Percentiles rank a stretch among this genome's conserved stretches.
These are phyloP conservation scores for Starmera caribaea DNA, from an alignment of 805 yeast species.

Conservation along the genomic window DNA sequence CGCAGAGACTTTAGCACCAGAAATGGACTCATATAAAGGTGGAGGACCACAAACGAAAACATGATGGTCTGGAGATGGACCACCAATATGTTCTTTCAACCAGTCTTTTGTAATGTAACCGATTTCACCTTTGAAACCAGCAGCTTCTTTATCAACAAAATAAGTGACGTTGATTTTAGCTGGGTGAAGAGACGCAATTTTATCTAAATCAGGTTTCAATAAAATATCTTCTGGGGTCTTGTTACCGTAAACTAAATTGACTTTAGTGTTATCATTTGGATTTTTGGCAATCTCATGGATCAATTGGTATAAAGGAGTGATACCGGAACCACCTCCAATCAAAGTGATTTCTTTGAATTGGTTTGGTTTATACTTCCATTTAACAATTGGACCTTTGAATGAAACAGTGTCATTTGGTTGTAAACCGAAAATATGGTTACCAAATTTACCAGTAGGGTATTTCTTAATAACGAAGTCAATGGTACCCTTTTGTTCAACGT, in stretches of 20 bases:
- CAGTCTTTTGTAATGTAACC: constrained; percentile 79
- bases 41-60: constrained; percentile 96
- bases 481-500: constrained; percentile 57
- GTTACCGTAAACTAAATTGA: constrained; percentile 74
- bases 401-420: constrained; percentile 74
- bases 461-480: constrained; percentile 76
- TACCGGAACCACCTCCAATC: constrained; percentile 96
- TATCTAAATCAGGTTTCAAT: constrained; percentile 70
- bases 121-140: constrained; percentile 42
- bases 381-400: constrained; percentile 88
- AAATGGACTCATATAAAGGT: constrained; percentile 74
- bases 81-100: constrained; percentile 50
- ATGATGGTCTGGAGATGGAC: constrained; percentile 59
- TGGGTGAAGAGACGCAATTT: constrained; percentile 52
- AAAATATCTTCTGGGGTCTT: constrained; percentile 72
- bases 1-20: constrained; percentile 81
- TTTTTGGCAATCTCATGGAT: constrained; percentile 65
- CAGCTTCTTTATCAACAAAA: constrained; percentile 60
- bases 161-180: constrained; percentile 71
- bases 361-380: constrained; percentile 89
- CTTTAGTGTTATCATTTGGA: constrained; percentile 84
- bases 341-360: constrained; percentile 69
- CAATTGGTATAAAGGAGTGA: constrained; percentile 90
- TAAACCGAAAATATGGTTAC: constrained; percentile 59
- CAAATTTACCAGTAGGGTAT: constrained; percentile 80